Evolutionary conservation across 352 stramenopile species (phyloP).

Genomic region (Pythium periplocum): DNA sequence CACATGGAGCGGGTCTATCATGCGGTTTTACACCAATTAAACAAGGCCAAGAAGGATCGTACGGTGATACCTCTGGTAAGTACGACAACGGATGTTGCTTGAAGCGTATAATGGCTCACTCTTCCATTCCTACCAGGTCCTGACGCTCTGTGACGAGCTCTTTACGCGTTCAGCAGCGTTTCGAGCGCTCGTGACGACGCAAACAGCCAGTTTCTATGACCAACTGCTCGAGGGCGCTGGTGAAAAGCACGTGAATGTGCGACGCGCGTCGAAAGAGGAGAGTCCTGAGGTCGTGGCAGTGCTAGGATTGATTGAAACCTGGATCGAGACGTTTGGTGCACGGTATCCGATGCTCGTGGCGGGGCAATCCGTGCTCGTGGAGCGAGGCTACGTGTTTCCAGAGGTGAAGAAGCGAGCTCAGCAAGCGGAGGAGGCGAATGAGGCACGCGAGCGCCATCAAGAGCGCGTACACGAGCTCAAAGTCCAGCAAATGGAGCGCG

Average conservation of each 20-base stretch:
- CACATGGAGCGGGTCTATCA: slow-evolving; percentile 14
- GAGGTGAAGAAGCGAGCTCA: slow-evolving; percentile 3
- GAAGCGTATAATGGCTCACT: not conserved
- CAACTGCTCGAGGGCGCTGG: slow-evolving; percentile 39
- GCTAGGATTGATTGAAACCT: slow-evolving; percentile 53
- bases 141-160: slow-evolving; percentile 42
- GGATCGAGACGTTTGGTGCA: slow-evolving; percentile 52
- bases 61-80: slow-evolving; percentile 6
- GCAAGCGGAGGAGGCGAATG: slow-evolving; percentile 20
- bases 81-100: not conserved
- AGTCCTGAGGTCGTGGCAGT: slow-evolving; percentile 24
- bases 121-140: slow-evolving; percentile 8
- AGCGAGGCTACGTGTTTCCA: slow-evolving; percentile 55
- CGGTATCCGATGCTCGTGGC: slow-evolving; percentile 52
- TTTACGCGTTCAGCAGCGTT: slow-evolving; percentile 55
- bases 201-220: slow-evolving; percentile 40
- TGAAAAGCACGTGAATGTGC: slow-evolving; percentile 19
- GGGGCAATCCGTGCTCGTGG: slow-evolving; percentile 35
- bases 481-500: slow-evolving; percentile 18
- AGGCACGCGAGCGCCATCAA: slow-evolving; percentile 6
- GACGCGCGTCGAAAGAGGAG: slow-evolving; percentile 3
- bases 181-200: slow-evolving; percentile 33
- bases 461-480: slow-evolving; percentile 10
- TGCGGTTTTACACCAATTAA: slow-evolving; percentile 10
- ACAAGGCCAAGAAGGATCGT: slow-evolving; percentile 6